These are phyloP conservation scores for Musa itinerans DNA, from an alignment of 176 grass and related monocot genomes.

Conservation along the genomic window DNA sequence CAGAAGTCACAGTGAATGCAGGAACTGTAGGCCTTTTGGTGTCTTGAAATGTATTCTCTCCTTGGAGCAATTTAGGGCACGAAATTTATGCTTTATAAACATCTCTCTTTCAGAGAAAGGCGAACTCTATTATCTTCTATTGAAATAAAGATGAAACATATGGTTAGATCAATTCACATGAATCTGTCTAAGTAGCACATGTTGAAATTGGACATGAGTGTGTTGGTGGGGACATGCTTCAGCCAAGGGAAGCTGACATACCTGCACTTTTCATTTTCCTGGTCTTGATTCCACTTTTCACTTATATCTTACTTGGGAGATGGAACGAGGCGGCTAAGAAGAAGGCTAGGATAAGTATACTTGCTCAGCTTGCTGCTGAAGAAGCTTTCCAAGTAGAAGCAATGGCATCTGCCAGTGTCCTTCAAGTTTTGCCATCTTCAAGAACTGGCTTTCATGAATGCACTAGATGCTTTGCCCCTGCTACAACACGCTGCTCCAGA, in stretches of 20 bases:
- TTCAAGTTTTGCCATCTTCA: conserved; percentile 38
- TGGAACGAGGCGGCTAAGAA: conserved; percentile 65
- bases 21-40: neutral
- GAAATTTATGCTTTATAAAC: neutral
- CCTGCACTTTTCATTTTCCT: conserved; percentile 67
- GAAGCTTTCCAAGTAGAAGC: conserved; percentile 62
- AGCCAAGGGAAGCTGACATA: conserved; percentile 90
- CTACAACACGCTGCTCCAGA: conserved; percentile 88
- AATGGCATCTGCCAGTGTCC: conserved; percentile 53
- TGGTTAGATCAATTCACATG: conserved; percentile 33
- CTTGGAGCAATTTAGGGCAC: neutral
- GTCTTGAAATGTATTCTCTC: neutral
- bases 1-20: neutral
- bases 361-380: conserved; percentile 69
- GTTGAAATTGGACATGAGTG: conserved; percentile 54
- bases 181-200: conserved; percentile 27
- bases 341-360: conserved; percentile 52
- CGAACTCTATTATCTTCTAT: neutral
- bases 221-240: conserved; percentile 92
- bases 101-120: neutral
- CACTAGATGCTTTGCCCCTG: conserved; percentile 74
- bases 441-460: conserved; percentile 73
- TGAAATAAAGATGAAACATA: conserved; percentile 30
- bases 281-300: conserved; percentile 72
- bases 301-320: conserved; percentile 91